Conservation (phyloP, 331 rosid genomes). For the Dryas integrifolia region DNA sequence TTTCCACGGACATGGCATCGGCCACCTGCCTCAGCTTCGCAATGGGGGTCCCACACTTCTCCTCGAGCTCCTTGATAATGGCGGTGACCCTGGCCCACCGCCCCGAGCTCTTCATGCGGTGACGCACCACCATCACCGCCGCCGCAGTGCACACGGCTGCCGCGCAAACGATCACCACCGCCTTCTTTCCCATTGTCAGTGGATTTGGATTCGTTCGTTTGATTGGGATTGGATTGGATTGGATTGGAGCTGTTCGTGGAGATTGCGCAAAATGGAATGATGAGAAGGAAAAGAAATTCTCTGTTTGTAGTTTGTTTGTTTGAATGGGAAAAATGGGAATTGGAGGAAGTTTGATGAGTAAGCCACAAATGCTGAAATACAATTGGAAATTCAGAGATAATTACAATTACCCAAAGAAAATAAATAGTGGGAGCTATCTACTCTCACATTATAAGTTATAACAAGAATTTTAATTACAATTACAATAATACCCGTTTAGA, state of each 20-base stretch:
- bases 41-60: slow-evolving; percentile 43
- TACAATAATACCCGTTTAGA: too few species aligned
- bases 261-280: not conserved
- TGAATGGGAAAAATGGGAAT: not conserved
- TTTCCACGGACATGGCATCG: slow-evolving; percentile 51
- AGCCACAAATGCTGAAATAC: not conserved
- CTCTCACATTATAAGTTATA: too few species aligned
- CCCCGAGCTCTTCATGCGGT: slow-evolving; percentile 34
- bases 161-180: slow-evolving; percentile 39
- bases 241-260: not conserved
- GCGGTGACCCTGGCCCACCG: slow-evolving; percentile 38
- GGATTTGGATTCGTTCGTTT: not conserved
- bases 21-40: slow-evolving; percentile 42
- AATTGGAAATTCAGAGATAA: not conserved
- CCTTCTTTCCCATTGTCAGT: slow-evolving; percentile 38
- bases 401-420: not conserved
- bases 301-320: not conserved
- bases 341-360: not conserved
- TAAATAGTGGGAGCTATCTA: too few species aligned
- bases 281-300: not conserved
- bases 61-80: slow-evolving; percentile 44
- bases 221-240: not conserved
- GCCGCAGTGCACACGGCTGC: slow-evolving; percentile 43
- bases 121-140: slow-evolving; percentile 40
- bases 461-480: too few species aligned